phyloP scores from a whole-genome alignment of 345 rosid species.

The Streptanthus diversifolius region DNA sequence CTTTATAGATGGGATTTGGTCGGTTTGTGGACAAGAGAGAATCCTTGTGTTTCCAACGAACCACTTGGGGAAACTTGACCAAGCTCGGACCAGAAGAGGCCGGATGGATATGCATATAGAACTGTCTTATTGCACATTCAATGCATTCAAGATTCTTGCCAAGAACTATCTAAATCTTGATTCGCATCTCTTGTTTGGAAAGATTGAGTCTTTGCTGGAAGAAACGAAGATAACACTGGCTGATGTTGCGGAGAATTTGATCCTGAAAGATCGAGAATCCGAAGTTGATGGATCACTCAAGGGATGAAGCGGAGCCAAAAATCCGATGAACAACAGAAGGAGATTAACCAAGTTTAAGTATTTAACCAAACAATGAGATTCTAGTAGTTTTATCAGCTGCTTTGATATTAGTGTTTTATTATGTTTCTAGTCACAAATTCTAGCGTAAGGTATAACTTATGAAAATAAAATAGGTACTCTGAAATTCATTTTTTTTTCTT shows the following conservation, averaged over 20 bases:
- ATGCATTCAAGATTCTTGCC: conserved; percentile 43
- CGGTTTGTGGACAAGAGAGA: conserved; percentile 44
- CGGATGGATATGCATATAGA: conserved; percentile 46
- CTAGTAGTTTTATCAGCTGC: background rate
- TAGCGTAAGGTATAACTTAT: background rate
- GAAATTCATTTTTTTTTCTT: background rate
- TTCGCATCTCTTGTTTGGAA: conserved; percentile 30
- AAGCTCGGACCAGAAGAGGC: conserved; percentile 44
- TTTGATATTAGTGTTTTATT: background rate
- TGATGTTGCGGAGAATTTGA: conserved; percentile 44
- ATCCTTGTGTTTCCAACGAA: conserved; percentile 42
- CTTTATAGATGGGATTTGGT: conserved; percentile 48
- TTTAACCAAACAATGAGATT: background rate
- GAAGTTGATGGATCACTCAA: conserved; percentile 29
- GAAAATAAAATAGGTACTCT: background rate
- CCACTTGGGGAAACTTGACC: conserved; percentile 39
- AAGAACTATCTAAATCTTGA: conserved; percentile 42
- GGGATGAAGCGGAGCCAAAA: conserved; percentile 19
- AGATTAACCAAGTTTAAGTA: too few species aligned
- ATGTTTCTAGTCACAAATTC: background rate
- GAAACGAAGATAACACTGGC: conserved; percentile 41
- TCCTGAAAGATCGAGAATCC: conserved; percentile 30
- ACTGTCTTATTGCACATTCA: conserved; percentile 43
- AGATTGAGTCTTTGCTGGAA: conserved; percentile 26
- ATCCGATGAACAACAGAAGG: too few species aligned